Conservation (phyloP, 768 basidiomycete genomes). For the Tremella fuciformis region DNA sequence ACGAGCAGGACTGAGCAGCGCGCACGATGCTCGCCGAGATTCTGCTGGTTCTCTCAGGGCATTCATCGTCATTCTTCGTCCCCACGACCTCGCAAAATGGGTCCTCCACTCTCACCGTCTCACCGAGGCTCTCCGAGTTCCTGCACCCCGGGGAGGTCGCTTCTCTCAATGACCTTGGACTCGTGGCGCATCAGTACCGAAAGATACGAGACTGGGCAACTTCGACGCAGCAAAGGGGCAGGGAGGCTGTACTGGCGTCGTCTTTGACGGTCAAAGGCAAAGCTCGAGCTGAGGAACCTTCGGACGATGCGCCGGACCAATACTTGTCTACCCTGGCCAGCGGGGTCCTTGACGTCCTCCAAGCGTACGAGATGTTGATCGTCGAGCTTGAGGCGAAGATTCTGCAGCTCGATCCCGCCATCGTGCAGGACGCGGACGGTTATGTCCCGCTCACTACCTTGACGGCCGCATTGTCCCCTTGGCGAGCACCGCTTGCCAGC, state of each 20-base stretch:
- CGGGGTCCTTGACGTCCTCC: constrained; percentile 68
- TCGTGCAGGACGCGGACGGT: constrained; percentile 69
- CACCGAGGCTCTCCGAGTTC: constrained; percentile 64
- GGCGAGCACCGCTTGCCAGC: constrained; percentile 80
- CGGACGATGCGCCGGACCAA: constrained; percentile 60
- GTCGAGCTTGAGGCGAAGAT: constrained; percentile 77
- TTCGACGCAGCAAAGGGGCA: constrained; percentile 16
- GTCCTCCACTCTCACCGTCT: constrained; percentile 53
- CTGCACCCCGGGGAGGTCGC: constrained; percentile 87
- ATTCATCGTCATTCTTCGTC: constrained; percentile 77
- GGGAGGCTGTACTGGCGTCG: constrained; percentile 21
- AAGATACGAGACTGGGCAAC: constrained; percentile 63
- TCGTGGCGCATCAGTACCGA: constrained; percentile 71
- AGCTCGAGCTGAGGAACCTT: constrained; percentile 20
- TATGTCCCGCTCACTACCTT: constrained; percentile 83
- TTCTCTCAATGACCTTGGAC: constrained; percentile 73
- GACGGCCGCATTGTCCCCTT: constrained; percentile 76
- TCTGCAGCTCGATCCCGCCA: constrained; percentile 66
- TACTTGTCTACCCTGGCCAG: constrained; percentile 77
- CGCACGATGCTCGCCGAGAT: constrained; percentile 78
- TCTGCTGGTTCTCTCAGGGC: constrained; percentile 79
- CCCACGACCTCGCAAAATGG: constrained; percentile 56
- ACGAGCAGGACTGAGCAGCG: no score
- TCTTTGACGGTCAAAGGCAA: constrained; percentile 20
- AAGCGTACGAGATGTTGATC: constrained; percentile 76